phyloP scores from a whole-genome alignment of 306 rosid genomes.

The Dryas drummondii region DNA sequence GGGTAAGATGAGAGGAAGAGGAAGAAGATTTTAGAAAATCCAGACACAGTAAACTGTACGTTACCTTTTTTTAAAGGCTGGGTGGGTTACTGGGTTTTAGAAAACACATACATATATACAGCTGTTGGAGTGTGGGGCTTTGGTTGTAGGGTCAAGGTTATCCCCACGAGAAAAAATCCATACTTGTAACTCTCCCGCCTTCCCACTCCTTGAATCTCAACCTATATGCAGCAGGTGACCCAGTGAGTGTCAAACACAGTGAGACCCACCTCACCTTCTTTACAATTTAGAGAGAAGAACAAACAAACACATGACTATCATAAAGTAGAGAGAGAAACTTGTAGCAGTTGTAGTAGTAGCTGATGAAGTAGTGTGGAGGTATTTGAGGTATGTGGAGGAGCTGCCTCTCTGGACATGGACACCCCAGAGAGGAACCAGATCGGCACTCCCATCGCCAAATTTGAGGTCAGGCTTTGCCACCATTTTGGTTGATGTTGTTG shows the following conservation, averaged over 20 bases:
- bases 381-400: constrained; percentile 23
- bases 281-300: constrained; percentile 23
- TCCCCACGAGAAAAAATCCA: constrained; percentile 48
- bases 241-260: constrained; percentile 10
- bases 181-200: constrained; percentile 38
- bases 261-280: constrained; percentile 12
- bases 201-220: constrained; percentile 53
- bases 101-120: constrained; percentile 10
- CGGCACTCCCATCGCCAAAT: constrained; percentile 52
- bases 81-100: background rate
- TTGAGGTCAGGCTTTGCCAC: constrained; percentile 50
- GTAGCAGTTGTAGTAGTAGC: constrained; percentile 1
- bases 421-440: constrained; percentile 82
- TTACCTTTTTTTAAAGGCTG: constrained; percentile 27
- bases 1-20: background rate
- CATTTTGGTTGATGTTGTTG: background rate
- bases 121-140: constrained; percentile 36
- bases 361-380: background rate
- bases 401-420: constrained; percentile 57
- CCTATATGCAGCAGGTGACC: constrained; percentile 9
- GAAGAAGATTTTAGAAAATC: constrained; percentile 9
- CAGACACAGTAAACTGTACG: constrained; percentile 22
- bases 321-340: constrained; percentile 6
- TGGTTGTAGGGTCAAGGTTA: constrained; percentile 54
- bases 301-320: constrained; percentile 3